Conservation (phyloP, 2,329 filamentous ascomycete species). For the Periconia digitata region DNA sequence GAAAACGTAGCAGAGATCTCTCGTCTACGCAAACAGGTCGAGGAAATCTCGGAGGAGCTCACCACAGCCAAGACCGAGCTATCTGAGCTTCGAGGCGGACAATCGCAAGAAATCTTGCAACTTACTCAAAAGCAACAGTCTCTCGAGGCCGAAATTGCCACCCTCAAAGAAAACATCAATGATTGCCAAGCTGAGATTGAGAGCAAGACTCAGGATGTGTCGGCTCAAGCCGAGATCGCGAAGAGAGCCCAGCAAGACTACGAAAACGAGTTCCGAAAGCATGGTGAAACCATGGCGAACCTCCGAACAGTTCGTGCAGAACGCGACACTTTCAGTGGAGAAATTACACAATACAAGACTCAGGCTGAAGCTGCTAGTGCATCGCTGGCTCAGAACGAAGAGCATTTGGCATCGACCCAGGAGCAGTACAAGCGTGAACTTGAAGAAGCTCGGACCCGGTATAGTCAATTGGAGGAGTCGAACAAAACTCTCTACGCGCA, state of each 20-base stretch:
- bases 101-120: conserved; percentile 70
- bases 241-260: conserved; percentile 93
- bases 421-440: conserved; percentile 84
- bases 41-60: conserved; percentile 82
- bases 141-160: conserved; percentile 75
- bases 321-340: conserved; percentile 77
- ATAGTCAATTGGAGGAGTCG: conserved; percentile 83
- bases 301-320: conserved; percentile 78
- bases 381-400: conserved; percentile 75
- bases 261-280: conserved; percentile 90
- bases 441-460: conserved; percentile 71
- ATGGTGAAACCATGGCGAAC: conserved; percentile 89
- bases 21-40: conserved; percentile 79
- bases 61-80: conserved; percentile 80
- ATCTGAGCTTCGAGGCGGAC: conserved; percentile 74
- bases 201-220: conserved; percentile 87
- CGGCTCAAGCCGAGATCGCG: conserved; percentile 90
- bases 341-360: conserved; percentile 71
- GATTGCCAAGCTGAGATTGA: conserved; percentile 77
- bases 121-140: conserved; percentile 80
- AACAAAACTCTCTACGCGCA: conserved; percentile 90
- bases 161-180: conserved; percentile 82
- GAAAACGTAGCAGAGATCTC: conserved; percentile 79
- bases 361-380: conserved; percentile 86
- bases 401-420: conserved; percentile 83